Conservation (phyloP, 2,329 filamentous ascomycete genomes). For the Epichloe hybrida region DNA sequence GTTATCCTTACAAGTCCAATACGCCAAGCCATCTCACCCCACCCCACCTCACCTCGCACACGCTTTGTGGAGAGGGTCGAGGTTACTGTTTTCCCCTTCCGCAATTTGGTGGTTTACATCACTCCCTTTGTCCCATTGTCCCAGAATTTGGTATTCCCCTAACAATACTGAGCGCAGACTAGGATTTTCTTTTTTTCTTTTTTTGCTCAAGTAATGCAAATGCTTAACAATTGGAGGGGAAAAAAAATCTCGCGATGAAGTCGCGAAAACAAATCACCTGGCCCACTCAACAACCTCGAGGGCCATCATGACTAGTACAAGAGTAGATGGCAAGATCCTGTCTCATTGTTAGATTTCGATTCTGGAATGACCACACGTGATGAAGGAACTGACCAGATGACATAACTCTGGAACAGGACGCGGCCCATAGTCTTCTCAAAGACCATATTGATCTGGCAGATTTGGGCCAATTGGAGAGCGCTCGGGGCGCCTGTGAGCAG, state of each 20-base stretch:
- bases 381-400: conserved; percentile 59
- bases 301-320: conserved; percentile 80
- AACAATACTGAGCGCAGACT: not conserved
- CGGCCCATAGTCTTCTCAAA: conserved; percentile 91
- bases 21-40: not conserved
- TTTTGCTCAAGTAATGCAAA: not conserved
- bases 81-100: too few species aligned
- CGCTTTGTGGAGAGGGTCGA: too few species aligned
- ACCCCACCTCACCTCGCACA: too few species aligned
- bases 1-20: not conserved
- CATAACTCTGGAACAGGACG: conserved; percentile 75
- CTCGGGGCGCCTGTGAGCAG: conserved; percentile 86
- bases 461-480: conserved; percentile 88
- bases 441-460: conserved; percentile 95
- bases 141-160: not conserved
- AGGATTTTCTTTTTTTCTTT: not conserved
- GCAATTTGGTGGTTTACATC: too few species aligned
- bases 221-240: not conserved
- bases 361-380: too few species aligned
- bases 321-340: conserved; percentile 86
- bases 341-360: conserved; percentile 15
- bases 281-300: conserved; percentile 92
- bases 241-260: not conserved
- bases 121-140: too few species aligned
- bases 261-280: conserved; percentile 10